Percentiles rank a stretch among this genome's conserved stretches.
These are phyloP conservation scores for Chenopodium formosanum DNA, from an alignment of 148 eudicot species.

Conservation along the genomic window DNA sequence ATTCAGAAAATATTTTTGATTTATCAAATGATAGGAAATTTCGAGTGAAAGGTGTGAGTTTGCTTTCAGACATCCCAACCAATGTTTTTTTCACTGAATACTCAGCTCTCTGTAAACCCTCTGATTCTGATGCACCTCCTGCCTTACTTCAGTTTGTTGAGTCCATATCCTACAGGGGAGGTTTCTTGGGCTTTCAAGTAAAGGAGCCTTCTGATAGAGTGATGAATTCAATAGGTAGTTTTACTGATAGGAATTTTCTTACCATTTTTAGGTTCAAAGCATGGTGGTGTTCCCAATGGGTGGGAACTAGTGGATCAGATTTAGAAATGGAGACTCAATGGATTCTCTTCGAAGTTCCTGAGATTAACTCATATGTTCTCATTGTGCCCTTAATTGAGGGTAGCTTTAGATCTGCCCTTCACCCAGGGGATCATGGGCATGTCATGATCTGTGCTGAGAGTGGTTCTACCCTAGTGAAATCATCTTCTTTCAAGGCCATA, in stretches of 20 bases:
- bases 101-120: conserved; percentile 34
- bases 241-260: conserved; percentile 40
- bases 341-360: conserved; percentile 53
- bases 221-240: conserved; percentile 47
- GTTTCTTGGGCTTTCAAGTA: conserved; percentile 49
- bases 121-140: conserved; percentile 41
- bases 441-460: conserved; percentile 47
- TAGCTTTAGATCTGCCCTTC: conserved; percentile 49
- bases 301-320: conserved; percentile 46
- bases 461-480: conserved; percentile 42
- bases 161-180: conserved; percentile 36
- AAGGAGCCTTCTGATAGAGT: conserved; percentile 36
- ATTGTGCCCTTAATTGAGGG: conserved; percentile 46
- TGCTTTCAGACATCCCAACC: conserved; percentile 46
- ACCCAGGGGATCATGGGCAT: conserved; percentile 43
- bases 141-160: conserved; percentile 34
- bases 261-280: conserved; percentile 63
- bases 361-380: conserved; percentile 37
- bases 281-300: conserved; percentile 75
- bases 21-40: conserved; percentile 41
- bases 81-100: conserved; percentile 37
- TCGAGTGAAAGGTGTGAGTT: conserved; percentile 33
- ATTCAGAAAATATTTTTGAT: conserved; percentile 23
- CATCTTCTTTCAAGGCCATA: conserved; percentile 41
- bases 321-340: conserved; percentile 59